These are phyloP conservation scores for Eucalyptus rudis DNA, from an alignment of 345 rosid species.

Conservation along the genomic window DNA sequence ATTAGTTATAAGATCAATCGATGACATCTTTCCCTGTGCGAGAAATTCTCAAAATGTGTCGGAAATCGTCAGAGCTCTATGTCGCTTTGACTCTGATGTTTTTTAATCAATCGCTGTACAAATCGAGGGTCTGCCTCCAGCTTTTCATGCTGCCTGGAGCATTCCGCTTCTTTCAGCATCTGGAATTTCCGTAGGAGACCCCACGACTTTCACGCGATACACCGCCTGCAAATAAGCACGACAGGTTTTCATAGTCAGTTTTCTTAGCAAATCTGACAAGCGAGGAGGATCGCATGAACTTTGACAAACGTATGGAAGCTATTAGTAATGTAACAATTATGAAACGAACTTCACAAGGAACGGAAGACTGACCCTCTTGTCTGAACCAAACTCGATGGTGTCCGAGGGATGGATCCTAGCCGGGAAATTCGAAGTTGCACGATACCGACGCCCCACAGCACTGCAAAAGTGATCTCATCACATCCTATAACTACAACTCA, in stretches of 20 bases:
- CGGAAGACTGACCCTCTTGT: slow-evolving; percentile 29
- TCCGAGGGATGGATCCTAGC: slow-evolving; percentile 49
- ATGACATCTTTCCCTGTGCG: not conserved
- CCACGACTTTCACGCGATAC: slow-evolving; percentile 65
- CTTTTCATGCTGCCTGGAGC: slow-evolving; percentile 44
- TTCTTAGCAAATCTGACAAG: not conserved
- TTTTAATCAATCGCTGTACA: slow-evolving; percentile 1
- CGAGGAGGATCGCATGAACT: not conserved
- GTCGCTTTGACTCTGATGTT: not conserved
- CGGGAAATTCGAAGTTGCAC: slow-evolving; percentile 41
- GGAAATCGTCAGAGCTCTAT: not conserved
- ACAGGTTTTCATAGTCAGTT: not conserved
- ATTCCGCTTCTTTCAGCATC: slow-evolving; percentile 19
- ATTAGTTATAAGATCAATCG: not conserved
- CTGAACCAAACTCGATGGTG: slow-evolving; percentile 56
- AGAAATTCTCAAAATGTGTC: not conserved
- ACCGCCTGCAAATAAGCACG: slow-evolving; percentile 27
- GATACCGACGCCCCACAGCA: slow-evolving; percentile 43
- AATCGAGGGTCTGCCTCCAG: not conserved
- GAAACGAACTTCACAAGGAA: not conserved
- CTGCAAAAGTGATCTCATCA: slow-evolving; percentile 20
- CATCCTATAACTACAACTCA: not conserved
- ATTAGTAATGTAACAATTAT: not conserved
- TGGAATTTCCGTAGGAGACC: slow-evolving; percentile 9
- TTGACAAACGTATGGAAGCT: not conserved